Conservation (phyloP, 2,329 filamentous ascomycete genomes). For the Colletotrichum orchidophilum region DNA sequence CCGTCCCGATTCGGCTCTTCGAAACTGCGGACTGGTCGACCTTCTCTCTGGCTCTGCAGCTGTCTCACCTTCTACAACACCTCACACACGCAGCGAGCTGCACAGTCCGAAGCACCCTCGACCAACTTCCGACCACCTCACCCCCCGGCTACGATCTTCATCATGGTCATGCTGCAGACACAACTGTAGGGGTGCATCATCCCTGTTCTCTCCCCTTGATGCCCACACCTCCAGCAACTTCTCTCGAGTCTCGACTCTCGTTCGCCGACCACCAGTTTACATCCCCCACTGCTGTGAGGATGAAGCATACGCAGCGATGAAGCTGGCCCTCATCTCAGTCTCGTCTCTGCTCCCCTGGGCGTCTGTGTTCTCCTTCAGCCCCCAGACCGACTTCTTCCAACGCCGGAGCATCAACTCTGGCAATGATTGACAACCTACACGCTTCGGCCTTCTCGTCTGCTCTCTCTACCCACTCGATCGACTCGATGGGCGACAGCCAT, state of each 20-base stretch:
- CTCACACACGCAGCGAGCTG: not conserved
- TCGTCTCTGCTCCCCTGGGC: conserved; percentile 2
- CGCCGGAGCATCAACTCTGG: conserved; percentile 9
- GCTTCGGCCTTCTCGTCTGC: conserved; percentile 7
- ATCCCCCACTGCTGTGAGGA: conserved; percentile 11
- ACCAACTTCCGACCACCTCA: not conserved
- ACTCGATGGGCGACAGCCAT: conserved; percentile 12
- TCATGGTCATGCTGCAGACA: not conserved
- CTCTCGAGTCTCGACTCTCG: conserved; percentile 12
- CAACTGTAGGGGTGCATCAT: not conserved
- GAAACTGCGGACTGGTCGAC: conserved; percentile 19
- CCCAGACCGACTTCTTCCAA: not conserved
- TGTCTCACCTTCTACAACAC: conserved; percentile 20
- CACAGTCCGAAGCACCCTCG: not conserved
- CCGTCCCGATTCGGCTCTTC: conserved; percentile 19
- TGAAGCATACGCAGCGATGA: conserved; percentile 9
- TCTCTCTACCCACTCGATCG: conserved; percentile 4
- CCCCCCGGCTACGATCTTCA: conserved; percentile 17
- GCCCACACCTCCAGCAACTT: not conserved
- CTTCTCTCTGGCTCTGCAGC: not conserved
- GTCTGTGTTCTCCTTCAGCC: not conserved
- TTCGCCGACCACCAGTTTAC: conserved; percentile 7
- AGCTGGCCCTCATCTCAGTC: conserved; percentile 11
- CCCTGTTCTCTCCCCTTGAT: conserved; percentile 4
- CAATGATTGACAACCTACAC: conserved; percentile 9